Base-by-base conservation (phyloP, 805 yeast genomes). In the Starmerella tilneyi region DNA sequence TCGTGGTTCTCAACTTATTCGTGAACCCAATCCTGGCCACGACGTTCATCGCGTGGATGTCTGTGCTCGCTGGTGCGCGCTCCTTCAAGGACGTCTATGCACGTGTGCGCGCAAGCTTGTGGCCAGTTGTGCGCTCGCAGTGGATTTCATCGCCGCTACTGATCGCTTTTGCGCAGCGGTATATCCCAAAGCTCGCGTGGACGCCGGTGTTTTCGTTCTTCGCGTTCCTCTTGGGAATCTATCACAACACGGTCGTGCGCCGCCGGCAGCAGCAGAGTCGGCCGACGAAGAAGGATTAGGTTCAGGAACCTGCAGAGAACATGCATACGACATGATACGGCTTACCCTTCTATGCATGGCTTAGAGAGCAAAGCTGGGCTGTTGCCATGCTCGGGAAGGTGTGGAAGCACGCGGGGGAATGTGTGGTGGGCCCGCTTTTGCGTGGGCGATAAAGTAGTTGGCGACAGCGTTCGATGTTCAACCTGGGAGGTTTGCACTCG, bases 121-220 rank as follows among this genome's bases (percentile, higher is more conserved):
- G 60, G 51, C 60, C 65, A 7, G 63, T 64, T 13, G 45, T 65
- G 52, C 54, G 53, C 44, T 55, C 63, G 31, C 54, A 59, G 28
- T 65, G 69, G 70, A 48, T 60, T 37, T 52, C 63, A 13, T 58
- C 66, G n/a, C 69, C 69, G 11, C 34, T 61, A 22, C 52, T 60
- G 5, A 46, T 65, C 44, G 66, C 63, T 4, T 37, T 65, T 35
- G 67, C 69, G 17, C 69, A 65, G 54, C 56, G 55, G 26, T 61
- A 60, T 44, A 51, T 65, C 29, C 69, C 69, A 26, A 61, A 61
- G 50, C 48, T 55, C 19, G 62, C 66, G 16, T 65, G 69, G 69
- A 65, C 65, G 21, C 69, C 69, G 6, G 59, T 61, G 55, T 65
- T 65, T 55, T 56, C 64, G 26, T 47, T 65, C 44, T 56, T 65